phyloP scores from a whole-genome alignment of 106 monocot genomes.

The Platanthera zijinensis region DNA sequence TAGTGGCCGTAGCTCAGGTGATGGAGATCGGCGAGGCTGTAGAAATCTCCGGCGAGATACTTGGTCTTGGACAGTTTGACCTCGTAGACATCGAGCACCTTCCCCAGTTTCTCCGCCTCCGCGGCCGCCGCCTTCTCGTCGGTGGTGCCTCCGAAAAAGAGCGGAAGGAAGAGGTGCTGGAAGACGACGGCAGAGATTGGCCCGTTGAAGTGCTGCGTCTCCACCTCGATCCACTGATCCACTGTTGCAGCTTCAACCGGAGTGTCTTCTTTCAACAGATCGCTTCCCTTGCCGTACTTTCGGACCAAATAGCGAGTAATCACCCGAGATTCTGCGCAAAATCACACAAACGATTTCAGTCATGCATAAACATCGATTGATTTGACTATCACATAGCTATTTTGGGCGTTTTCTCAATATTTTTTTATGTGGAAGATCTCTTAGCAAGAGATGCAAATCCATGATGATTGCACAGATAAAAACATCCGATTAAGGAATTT shows the following conservation, averaged over 20 bases:
- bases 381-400: no score
- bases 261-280: slow-evolving; percentile 14
- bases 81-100: slow-evolving; percentile 65
- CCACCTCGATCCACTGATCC: slow-evolving; percentile 36
- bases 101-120: slow-evolving; percentile 28
- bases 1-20: slow-evolving; percentile 24
- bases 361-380: no score
- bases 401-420: no score
- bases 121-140: slow-evolving; percentile 22
- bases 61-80: slow-evolving; percentile 19
- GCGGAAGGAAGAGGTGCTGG: slow-evolving; percentile 24
- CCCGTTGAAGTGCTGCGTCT: slow-evolving; percentile 33
- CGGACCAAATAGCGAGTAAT: slow-evolving; percentile 25
- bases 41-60: slow-evolving; percentile 45
- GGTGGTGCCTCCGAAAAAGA: slow-evolving; percentile 18
- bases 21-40: slow-evolving; percentile 50
- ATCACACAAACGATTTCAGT: no score
- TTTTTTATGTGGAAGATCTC: no score
- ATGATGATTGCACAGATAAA: neutral
- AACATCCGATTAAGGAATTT: no score
- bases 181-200: slow-evolving; percentile 17
- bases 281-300: slow-evolving; percentile 19
- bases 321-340: slow-evolving; percentile 33
- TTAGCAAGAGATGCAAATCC: neutral
- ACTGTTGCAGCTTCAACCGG: neutral